A percentile compares a stretch with the other conserved stretches of the same genome.
phyloP scores from a whole-genome alignment of 108 stramenopile genomes.

The Conticribra weissflogii region DNA sequence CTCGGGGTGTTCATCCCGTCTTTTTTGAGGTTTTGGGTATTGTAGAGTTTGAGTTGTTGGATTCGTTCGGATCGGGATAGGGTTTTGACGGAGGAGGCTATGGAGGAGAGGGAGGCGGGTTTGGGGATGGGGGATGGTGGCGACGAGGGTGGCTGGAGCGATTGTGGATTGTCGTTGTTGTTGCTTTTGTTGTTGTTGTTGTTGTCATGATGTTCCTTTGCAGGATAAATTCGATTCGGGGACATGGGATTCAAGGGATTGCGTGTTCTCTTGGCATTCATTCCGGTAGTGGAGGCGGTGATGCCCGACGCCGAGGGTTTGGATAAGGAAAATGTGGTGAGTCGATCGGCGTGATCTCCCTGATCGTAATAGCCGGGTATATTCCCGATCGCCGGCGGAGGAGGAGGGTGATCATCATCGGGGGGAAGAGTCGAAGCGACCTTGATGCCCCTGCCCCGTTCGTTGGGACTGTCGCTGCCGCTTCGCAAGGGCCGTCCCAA shows the following conservation, averaged over 20 bases:
- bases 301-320: constrained; percentile 7
- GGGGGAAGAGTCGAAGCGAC: too few relatives aligned
- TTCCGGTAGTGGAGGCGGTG: background rate
- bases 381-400: too few relatives aligned
- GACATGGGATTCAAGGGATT: constrained; percentile 17
- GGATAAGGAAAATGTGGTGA: constrained; percentile 40
- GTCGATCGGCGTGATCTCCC: constrained; percentile 33
- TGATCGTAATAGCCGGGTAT: background rate
- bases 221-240: constrained; percentile 11
- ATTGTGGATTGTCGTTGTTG: background rate
- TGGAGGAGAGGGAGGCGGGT: constrained; percentile 34
- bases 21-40: constrained; percentile 30
- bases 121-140: background rate
- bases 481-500: background rate
- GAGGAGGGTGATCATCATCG: background rate
- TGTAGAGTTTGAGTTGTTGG: constrained; percentile 15
- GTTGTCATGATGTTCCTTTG: background rate
- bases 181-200: background rate
- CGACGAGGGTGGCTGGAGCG: background rate
- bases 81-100: constrained; percentile 41
- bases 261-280: background rate
- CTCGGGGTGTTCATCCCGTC: constrained; percentile 48
- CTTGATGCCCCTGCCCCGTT: background rate
- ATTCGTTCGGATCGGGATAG: constrained; percentile 45
- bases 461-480: background rate